Percentiles rank a stretch among this genome's conserved stretches.
These are phyloP conservation scores for Trichodelitschia bisporula DNA, from an alignment of 495 filamentous ascomycete species.

Conservation along the genomic window DNA sequence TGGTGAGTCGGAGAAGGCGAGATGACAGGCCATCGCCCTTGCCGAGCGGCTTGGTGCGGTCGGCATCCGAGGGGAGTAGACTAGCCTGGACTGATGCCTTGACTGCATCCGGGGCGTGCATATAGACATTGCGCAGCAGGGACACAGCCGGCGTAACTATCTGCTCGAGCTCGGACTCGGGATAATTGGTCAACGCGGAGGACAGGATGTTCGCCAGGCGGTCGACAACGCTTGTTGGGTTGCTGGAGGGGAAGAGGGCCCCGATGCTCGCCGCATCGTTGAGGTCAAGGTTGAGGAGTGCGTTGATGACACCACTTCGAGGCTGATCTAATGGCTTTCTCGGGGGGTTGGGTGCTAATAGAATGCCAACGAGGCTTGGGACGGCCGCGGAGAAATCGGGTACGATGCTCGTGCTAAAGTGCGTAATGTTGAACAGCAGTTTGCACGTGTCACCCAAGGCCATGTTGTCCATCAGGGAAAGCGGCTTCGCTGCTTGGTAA, in stretches of 20 bases:
- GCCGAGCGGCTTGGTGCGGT: slow-evolving; percentile 60
- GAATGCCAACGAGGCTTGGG: slow-evolving; percentile 31
- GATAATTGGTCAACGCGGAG: slow-evolving; percentile 31
- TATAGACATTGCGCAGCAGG: slow-evolving; percentile 44
- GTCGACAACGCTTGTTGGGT: slow-evolving; percentile 35
- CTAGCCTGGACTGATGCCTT: slow-evolving; percentile 34
- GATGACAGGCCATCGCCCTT: slow-evolving; percentile 49
- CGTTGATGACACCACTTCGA: slow-evolving; percentile 45
- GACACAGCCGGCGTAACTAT: slow-evolving; percentile 44
- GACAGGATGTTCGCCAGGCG: slow-evolving; percentile 53
- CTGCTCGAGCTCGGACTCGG: slow-evolving; percentile 40
- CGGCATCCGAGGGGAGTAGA: slow-evolving; percentile 55
- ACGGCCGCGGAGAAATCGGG: slow-evolving; percentile 39
- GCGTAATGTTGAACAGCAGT: slow-evolving; percentile 67
- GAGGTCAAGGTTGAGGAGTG: slow-evolving; percentile 55
- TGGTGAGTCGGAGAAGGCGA: slow-evolving; percentile 55
- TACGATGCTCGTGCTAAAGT: slow-evolving; percentile 35
- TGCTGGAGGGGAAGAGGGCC: slow-evolving; percentile 35
- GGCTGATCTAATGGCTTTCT: slow-evolving; percentile 35
- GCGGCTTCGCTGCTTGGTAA: slow-evolving; percentile 7
- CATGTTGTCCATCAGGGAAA: slow-evolving; percentile 42
- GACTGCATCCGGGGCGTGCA: slow-evolving; percentile 39
- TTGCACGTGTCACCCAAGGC: slow-evolving; percentile 70
- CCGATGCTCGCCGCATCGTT: slow-evolving; percentile 20
- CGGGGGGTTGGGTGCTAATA: no score